Percentiles rank a stretch among this genome's conserved stretches.
These are phyloP conservation scores for Calonectria pteridis DNA, from an alignment of 2,329 filamentous ascomycete species.

Conservation along the genomic window DNA sequence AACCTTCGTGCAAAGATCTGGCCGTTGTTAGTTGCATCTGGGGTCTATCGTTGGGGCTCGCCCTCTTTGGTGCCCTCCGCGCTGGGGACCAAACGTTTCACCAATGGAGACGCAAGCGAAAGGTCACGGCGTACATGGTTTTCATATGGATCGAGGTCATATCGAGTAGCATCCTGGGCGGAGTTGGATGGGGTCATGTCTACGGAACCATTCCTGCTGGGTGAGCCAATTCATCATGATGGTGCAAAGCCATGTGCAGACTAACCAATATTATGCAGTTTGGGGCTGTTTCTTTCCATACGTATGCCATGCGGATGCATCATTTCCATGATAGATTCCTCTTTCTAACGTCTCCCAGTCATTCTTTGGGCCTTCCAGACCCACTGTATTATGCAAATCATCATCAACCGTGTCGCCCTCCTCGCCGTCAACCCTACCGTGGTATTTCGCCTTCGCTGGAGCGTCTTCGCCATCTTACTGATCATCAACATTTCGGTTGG, in stretches of 20 bases:
- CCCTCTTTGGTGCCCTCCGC: constrained; percentile 49
- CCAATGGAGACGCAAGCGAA: constrained; percentile 48
- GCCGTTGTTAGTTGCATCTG: constrained; percentile 52
- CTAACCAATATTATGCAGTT: constrained; percentile 44
- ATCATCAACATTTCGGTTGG: constrained; percentile 63
- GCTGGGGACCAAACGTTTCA: constrained; percentile 51
- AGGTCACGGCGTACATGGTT: constrained; percentile 52
- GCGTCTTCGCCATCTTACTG: constrained; percentile 55
- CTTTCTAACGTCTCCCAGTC: constrained; percentile 34
- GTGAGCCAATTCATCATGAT: constrained; percentile 22
- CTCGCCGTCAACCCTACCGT: constrained; percentile 55
- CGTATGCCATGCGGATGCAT: constrained; percentile 20
- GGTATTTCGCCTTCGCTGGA: constrained; percentile 57
- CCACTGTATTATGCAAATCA: constrained; percentile 62
- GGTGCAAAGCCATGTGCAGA: neutral
- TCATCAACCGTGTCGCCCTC: constrained; percentile 63
- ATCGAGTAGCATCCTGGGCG: constrained; percentile 49
- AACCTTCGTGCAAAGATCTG: constrained; percentile 45
- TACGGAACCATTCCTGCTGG: constrained; percentile 46
- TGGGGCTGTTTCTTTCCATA: constrained; percentile 40
- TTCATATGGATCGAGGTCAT: constrained; percentile 57
- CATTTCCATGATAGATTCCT: neutral
- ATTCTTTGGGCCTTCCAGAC: constrained; percentile 53
- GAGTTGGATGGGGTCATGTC: constrained; percentile 53
- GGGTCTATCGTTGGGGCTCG: constrained; percentile 54